Evolutionary conservation across 2,329 filamentous ascomycete species (phyloP).

Genomic region (Aureobasidium pullulans): DNA sequence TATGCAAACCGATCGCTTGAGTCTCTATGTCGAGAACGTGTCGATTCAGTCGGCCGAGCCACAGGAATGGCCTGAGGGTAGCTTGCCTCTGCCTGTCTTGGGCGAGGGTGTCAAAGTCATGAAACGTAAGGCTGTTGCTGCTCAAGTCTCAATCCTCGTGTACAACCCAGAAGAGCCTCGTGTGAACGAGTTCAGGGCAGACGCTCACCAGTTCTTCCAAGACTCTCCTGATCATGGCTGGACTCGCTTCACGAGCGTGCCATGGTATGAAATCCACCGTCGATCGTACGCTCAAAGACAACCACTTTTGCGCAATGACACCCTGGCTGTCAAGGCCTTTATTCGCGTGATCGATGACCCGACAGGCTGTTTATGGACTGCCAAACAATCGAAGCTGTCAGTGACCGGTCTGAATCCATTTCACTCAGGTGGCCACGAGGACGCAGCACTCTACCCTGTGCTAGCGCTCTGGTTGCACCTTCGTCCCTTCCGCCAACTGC

Average conservation of each 20-base stretch:
- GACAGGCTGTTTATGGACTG: conserved; percentile 49
- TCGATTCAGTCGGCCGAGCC: conserved; percentile 30
- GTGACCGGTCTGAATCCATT: conserved; percentile 51
- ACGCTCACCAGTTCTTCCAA: conserved; percentile 52
- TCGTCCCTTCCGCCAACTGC: conserved; percentile 50
- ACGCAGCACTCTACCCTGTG: conserved; percentile 31
- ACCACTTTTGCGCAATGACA: conserved; percentile 53
- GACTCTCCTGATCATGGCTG: conserved; percentile 56
- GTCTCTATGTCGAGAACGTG: conserved; percentile 56
- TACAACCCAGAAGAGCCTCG: conserved; percentile 58
- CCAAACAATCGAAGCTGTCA: conserved; percentile 43
- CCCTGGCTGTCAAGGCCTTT: conserved; percentile 54
- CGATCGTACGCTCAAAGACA: conserved; percentile 52
- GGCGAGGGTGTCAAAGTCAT: conserved; percentile 21
- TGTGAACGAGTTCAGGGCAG: conserved; percentile 48
- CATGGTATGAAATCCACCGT: conserved; percentile 50
- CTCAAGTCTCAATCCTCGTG: conserved; percentile 53
- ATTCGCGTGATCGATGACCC: conserved; percentile 54
- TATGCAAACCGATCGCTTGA: conserved; percentile 46
- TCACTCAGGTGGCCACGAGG: background rate
- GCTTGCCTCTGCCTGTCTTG: conserved; percentile 25
- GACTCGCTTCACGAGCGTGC: conserved; percentile 51
- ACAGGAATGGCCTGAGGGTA: conserved; percentile 20
- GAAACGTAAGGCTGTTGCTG: conserved; percentile 43
- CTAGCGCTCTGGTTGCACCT: conserved; percentile 53